Conservation (phyloP, 495 filamentous ascomycete genomes). For the Immersiella caudata region DNA sequence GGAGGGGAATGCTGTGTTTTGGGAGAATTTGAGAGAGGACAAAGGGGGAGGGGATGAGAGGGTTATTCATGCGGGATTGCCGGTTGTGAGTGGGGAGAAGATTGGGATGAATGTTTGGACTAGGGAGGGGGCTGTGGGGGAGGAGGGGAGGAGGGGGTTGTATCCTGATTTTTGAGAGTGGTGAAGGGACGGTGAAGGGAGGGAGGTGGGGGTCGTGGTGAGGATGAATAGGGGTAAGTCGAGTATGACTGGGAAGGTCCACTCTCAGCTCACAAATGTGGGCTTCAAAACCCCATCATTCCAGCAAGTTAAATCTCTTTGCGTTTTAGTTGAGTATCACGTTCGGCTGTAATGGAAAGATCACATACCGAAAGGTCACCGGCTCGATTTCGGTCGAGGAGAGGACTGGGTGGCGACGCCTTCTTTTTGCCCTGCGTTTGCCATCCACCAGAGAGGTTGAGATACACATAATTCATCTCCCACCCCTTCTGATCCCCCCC, state of each 20-base stretch:
- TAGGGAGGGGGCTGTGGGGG: not conserved
- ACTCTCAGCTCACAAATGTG: not conserved
- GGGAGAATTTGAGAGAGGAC: constrained; percentile 10
- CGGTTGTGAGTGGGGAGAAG: constrained; percentile 2
- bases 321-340: constrained; percentile 10
- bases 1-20: constrained; percentile 12
- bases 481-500: too few species aligned
- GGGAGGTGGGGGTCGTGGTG: not conserved
- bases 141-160: not conserved
- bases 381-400: constrained; percentile 13
- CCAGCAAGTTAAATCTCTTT: not conserved
- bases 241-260: not conserved
- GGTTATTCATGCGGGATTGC: constrained; percentile 11
- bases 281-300: not conserved
- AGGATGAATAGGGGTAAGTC: too few species aligned
- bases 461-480: too few species aligned
- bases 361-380: constrained; percentile 14
- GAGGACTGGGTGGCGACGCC: not conserved
- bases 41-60: constrained; percentile 4
- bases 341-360: constrained; percentile 11
- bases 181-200: not conserved
- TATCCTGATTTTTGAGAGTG: not conserved
- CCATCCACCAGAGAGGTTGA: too few species aligned
- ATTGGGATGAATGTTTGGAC: constrained; percentile 18
- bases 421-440: not conserved